Base-by-base conservation (phyloP, 768 basidiomycete genomes). In the Leucosporidium scottii region DNA sequence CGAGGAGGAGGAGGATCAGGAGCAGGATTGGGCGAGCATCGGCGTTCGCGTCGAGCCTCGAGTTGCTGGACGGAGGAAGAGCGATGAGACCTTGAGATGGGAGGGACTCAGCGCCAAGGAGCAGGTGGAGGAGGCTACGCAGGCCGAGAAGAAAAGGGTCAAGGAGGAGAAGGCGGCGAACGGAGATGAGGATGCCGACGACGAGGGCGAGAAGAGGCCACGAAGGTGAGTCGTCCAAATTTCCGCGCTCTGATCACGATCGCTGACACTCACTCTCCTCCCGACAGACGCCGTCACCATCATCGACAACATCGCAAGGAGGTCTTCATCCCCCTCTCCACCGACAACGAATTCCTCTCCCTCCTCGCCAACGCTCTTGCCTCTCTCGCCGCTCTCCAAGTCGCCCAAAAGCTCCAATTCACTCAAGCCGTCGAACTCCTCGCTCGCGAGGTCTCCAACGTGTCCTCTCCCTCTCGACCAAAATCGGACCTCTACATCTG, bases 331-430 rank as follows among this genome's bases (percentile, higher is more conserved):
- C 87, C 89, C 4, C 84, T 96, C 9, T 81, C 83, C n/a, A 85
- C 89, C 44, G 91, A 93, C 75, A 81, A 84, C 18, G 84, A 84
- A 3, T 96, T 97, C 80, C 89, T 91, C 77, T 82, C 85, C 27
- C 82, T 90, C 31, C 83, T 96, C 59, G 83, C 83, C 1, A 74
- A 78, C 21, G 81, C 81, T 9, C 74, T 83, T 15, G 82, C 85
- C 54, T 81, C 84, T 0, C 83, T 87, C 28, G 81, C 82, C 25
- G 76, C 76, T 18, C 78, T 82, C 56, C 80, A 82, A 62, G 71
- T 75, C 18, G 74, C 75, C 80, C 88, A 79, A 78, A 88, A 74
- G 71, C 79, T 56, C 73, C 75, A 65, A 73, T 92, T 73, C 82
- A 84, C 62, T 69, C 76, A 67, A 77, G 83, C 55, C 76, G 82